Evolutionary conservation across 1,139 yeast species (phyloP).

Genomic region (Yamadazyma friedrichii): DNA sequence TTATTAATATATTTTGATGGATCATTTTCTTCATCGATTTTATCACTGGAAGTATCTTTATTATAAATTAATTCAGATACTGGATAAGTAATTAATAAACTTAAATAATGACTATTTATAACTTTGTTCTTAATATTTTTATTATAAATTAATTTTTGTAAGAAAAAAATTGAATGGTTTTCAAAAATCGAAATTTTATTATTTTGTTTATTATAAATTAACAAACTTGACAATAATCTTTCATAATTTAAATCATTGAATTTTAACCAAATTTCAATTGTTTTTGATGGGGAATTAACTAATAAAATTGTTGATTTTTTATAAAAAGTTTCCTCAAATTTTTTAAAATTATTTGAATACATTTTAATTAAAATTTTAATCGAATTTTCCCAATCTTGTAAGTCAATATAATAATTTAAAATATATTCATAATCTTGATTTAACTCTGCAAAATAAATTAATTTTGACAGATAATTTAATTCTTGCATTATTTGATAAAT

Average conservation of each 20-base stretch:
- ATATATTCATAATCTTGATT: conserved; percentile 71
- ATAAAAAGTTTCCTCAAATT: conserved; percentile 47
- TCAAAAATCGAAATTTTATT: conserved; percentile 25
- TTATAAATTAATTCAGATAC: conserved; percentile 17
- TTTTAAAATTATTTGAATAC: conserved; percentile 37
- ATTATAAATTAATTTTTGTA: conserved; percentile 60
- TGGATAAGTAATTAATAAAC: conserved; percentile 65
- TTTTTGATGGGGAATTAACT: conserved; percentile 64
- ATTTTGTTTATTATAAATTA: conserved; percentile 59
- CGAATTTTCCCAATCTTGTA: conserved; percentile 74
- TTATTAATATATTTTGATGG: conserved; percentile 31
- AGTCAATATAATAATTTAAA: conserved; percentile 63
- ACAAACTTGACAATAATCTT: conserved; percentile 70
- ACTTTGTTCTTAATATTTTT: conserved; percentile 46
- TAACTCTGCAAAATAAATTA: conserved; percentile 66
- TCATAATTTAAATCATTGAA: conserved; percentile 49
- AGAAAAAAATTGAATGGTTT: conserved; percentile 67
- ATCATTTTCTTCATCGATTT: conserved; percentile 14
- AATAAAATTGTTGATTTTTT: conserved; percentile 66
- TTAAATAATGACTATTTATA: conserved; percentile 71
- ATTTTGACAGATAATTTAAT: conserved; percentile 62
- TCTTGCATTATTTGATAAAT: conserved; percentile 70
- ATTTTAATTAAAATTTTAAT: conserved; percentile 53
- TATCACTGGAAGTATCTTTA: neutral
- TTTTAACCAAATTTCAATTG: conserved; percentile 80